Conservation (phyloP, 78 protist species). For the Corallochytrium limacisporum region DNA sequence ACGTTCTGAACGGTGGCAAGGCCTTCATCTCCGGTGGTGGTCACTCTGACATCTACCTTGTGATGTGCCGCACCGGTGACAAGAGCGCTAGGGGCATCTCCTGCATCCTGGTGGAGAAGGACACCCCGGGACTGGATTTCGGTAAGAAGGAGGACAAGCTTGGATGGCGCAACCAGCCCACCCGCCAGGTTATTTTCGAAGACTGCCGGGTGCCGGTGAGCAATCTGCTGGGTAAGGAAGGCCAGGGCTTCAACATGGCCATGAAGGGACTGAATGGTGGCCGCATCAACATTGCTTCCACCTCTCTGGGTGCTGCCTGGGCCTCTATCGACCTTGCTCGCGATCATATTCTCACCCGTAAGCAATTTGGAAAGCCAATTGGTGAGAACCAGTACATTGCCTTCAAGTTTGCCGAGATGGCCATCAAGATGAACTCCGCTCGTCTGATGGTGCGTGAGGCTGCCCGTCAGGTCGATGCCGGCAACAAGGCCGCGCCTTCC, state of each 20-base stretch:
- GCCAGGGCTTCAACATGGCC: conserved; percentile 86
- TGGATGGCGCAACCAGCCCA: conserved; percentile 66
- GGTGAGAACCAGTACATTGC: conserved; percentile 51
- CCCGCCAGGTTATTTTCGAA: conserved; percentile 60
- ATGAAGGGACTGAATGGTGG: conserved; percentile 87
- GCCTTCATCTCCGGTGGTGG: conserved; percentile 87
- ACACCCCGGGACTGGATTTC: conserved; percentile 58
- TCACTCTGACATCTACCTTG: conserved; percentile 52
- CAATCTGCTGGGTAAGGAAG: conserved; percentile 65
- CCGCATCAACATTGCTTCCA: conserved; percentile 36
- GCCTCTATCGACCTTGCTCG: conserved; percentile 32
- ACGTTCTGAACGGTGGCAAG: conserved; percentile 67
- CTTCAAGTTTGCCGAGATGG: conserved; percentile 76
- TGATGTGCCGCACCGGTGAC: conserved; percentile 77
- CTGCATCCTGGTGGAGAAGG: conserved; percentile 64
- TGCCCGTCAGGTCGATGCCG: conserved; percentile 22
- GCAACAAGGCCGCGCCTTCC: conserved; percentile 9
- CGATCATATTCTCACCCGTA: conserved; percentile 47
- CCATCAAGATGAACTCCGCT: conserved; percentile 48
- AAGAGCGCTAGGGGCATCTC: conserved; percentile 60
- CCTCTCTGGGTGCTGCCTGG: conserved; percentile 76
- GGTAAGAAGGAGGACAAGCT: conserved; percentile 69
- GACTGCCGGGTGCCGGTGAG: conserved; percentile 54
- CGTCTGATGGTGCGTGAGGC: conserved; percentile 58
- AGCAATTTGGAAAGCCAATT: conserved; percentile 58